Evolutionary conservation across 164 flowering plant genomes (phyloP).

Genomic region (Dillenia turbinata): DNA sequence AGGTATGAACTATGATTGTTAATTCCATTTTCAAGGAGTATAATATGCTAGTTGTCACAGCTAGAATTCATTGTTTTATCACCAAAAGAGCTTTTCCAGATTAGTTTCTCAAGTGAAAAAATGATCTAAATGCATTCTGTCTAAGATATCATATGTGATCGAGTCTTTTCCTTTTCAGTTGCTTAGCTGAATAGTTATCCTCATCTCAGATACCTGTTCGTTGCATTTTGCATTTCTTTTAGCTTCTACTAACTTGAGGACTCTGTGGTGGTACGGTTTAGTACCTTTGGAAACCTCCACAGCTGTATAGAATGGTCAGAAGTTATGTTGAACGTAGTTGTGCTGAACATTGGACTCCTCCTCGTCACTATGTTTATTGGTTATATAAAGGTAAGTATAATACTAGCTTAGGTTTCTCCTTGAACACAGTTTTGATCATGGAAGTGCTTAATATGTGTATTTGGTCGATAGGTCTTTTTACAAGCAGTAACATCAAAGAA

Average conservation of each 20-base stretch:
- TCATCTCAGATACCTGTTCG: no score
- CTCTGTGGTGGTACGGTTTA: conserved; percentile 15
- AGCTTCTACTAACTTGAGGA: neutral
- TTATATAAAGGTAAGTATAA: conserved; percentile 71
- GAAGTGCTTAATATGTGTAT: no score
- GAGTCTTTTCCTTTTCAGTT: no score
- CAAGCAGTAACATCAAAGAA: conserved; percentile 15
- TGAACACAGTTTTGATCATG: no score
- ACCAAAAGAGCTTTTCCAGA: no score
- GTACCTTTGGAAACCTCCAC: conserved; percentile 92
- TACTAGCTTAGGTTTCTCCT: no score
- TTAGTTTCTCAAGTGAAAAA: no score
- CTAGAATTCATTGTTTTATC: no score
- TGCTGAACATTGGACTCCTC: conserved; percentile 78
- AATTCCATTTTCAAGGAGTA: neutral
- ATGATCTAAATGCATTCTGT: no score
- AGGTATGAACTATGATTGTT: conserved; percentile 38
- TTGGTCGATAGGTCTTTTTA: conserved; percentile 22
- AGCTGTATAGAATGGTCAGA: conserved; percentile 95
- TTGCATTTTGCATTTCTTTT: neutral
- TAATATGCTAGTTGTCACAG: no score
- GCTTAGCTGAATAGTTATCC: no score
- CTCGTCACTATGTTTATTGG: conserved; percentile 94
- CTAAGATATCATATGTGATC: no score
- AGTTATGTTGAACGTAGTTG: conserved; percentile 79